phyloP scores from a whole-genome alignment of 371 early-diverging fungal species.

The Mortierella sp. region DNA sequence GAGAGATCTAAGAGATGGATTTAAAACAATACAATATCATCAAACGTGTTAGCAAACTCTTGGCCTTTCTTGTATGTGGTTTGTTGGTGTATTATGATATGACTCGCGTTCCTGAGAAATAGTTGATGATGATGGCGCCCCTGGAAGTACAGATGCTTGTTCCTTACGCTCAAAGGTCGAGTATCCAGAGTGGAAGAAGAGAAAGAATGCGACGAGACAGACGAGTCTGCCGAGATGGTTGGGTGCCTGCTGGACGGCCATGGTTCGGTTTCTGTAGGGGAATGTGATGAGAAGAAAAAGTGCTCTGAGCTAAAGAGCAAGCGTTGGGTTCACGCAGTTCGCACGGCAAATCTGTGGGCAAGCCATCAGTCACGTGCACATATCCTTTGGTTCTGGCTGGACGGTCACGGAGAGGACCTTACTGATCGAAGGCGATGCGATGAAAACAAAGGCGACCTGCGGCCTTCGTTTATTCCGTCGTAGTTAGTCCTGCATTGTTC shows the following conservation, averaged over 20 bases:
- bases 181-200: slow-evolving; percentile 76
- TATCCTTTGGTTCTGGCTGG: neutral
- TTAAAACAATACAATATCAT: neutral
- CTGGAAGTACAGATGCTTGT: neutral
- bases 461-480: slow-evolving; percentile 2
- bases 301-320: too few relatives aligned
- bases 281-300: slow-evolving; percentile 11
- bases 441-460: slow-evolving; percentile 7
- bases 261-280: slow-evolving; percentile 6
- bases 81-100: neutral
- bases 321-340: too few relatives aligned
- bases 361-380: neutral
- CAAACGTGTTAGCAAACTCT: neutral
- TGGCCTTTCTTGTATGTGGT: neutral
- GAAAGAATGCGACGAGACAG: slow-evolving; percentile 66
- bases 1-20: slow-evolving; percentile 66
- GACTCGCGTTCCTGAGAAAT: neutral
- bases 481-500: neutral
- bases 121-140: neutral
- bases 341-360: too few relatives aligned
- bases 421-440: slow-evolving; percentile 10
- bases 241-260: slow-evolving; percentile 57
- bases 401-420: neutral
- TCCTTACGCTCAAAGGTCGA: slow-evolving; percentile 80
- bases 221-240: slow-evolving; percentile 63